Evolutionary conservation across 2,329 filamentous ascomycete species (phyloP).

Genomic region (Metarhizium rileyi): DNA sequence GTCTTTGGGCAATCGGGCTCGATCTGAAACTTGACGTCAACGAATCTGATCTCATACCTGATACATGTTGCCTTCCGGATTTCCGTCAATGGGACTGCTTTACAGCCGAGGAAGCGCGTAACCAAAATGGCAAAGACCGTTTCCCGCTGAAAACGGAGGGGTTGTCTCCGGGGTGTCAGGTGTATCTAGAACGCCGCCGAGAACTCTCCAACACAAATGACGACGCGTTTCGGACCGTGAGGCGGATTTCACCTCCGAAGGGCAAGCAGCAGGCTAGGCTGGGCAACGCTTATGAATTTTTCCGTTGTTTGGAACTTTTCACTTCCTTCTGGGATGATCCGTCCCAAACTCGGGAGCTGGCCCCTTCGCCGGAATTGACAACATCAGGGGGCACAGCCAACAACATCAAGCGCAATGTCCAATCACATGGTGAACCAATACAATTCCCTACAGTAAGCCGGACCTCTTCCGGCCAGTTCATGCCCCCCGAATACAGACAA

Average conservation of each 20-base stretch:
- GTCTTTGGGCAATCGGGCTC: slow-evolving; percentile 49
- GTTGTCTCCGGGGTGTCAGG: slow-evolving; percentile 45
- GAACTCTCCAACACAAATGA: slow-evolving; percentile 49
- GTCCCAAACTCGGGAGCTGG: slow-evolving; percentile 25
- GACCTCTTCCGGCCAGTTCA: slow-evolving; percentile 40
- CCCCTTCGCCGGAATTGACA: slow-evolving; percentile 22
- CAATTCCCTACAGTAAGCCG: slow-evolving; percentile 21
- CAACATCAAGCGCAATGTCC: slow-evolving; percentile 1
- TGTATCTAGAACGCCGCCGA: slow-evolving; percentile 47
- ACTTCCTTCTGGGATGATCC: slow-evolving; percentile 55
- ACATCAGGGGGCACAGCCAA: slow-evolving; percentile 13
- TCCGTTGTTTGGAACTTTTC: slow-evolving; percentile 49
- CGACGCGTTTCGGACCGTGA: slow-evolving; percentile 50
- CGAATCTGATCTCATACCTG: slow-evolving; percentile 42
- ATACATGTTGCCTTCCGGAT: slow-evolving; percentile 42
- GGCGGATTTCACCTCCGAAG: slow-evolving; percentile 43
- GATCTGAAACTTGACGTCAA: slow-evolving; percentile 42
- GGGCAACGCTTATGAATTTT: slow-evolving; percentile 58
- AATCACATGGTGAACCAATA: slow-evolving; percentile 7
- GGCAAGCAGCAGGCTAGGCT: slow-evolving; percentile 45
- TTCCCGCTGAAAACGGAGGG: slow-evolving; percentile 41
- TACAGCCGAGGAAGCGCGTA: slow-evolving; percentile 37
- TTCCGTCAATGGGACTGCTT: slow-evolving; percentile 42
- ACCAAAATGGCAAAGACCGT: slow-evolving; percentile 38
- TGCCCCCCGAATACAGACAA: slow-evolving; percentile 49